Conservation (phyloP, 306 rosid species). For the Castanea mollissima region DNA sequence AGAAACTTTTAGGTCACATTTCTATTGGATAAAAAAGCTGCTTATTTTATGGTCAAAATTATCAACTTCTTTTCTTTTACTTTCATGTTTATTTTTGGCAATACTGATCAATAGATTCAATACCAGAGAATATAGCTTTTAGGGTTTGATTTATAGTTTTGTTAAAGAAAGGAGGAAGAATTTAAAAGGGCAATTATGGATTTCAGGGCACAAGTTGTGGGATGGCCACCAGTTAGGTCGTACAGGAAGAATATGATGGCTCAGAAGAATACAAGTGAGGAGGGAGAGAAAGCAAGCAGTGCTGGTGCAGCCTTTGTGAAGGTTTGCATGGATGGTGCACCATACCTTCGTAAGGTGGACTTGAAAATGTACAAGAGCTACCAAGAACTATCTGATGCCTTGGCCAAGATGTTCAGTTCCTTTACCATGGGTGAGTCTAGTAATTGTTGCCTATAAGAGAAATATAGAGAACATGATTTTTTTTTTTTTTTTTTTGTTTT, state of each 20-base stretch:
- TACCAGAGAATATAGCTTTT: not conserved
- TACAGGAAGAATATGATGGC: slow-evolving; percentile 90
- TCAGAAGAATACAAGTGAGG: slow-evolving; percentile 49
- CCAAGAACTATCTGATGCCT: slow-evolving; percentile 84
- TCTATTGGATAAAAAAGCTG: not conserved
- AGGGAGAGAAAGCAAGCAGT: slow-evolving; percentile 40
- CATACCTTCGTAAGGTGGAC: slow-evolving; percentile 98
- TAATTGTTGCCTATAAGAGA: not conserved
- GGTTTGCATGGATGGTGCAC: slow-evolving; percentile 99
- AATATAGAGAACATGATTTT: not conserved
- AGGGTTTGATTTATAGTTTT: not conserved
- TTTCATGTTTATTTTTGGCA: too few species aligned
- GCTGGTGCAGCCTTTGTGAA: slow-evolving; percentile 59
- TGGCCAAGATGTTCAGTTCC: slow-evolving; percentile 99
- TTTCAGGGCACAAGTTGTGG: slow-evolving; percentile 93
- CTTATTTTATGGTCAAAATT: not conserved
- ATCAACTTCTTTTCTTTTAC: not conserved
- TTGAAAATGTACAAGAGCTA: slow-evolving; percentile 86
- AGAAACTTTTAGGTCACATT: not conserved
- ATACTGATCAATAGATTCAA: too few species aligned
- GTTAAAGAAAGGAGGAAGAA: not conserved
- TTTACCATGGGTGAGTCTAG: slow-evolving; percentile 70
- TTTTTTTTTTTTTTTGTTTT: too few species aligned
- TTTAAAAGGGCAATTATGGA: not conserved
- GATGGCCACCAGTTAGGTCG: slow-evolving; percentile 99